Conservation (phyloP, 495 filamentous ascomycete genomes). For the Penicillium parvum region DNA sequence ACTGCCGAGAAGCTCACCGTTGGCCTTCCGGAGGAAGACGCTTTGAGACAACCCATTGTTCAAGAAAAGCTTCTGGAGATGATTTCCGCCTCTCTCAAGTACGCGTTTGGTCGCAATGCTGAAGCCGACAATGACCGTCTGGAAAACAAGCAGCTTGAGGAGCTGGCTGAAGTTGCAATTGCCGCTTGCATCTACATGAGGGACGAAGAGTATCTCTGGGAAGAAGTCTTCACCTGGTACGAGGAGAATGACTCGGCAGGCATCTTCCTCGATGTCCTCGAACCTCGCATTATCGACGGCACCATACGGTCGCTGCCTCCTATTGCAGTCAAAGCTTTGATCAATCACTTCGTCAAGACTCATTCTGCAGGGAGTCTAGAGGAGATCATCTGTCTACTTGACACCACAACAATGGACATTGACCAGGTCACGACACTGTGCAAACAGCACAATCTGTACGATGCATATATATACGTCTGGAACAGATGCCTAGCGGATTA, state of each 20-base stretch:
- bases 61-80: conserved; percentile 88
- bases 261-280: conserved; percentile 81
- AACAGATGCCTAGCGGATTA: conserved; percentile 85
- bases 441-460: conserved; percentile 85
- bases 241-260: conserved; percentile 68
- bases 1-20: conserved; percentile 86
- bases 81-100: conserved; percentile 87
- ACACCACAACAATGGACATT: conserved; percentile 86
- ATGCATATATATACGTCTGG: conserved; percentile 97
- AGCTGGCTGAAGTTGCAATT: conserved; percentile 81
- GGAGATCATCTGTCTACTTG: conserved; percentile 89
- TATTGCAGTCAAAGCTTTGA: conserved; percentile 77
- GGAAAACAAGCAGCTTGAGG: conserved; percentile 55
- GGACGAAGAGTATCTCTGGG: conserved; percentile 80
- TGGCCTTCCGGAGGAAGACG: conserved; percentile 83
- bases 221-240: conserved; percentile 84
- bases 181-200: conserved; percentile 71
- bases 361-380: conserved; percentile 75
- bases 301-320: conserved; percentile 74
- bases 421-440: conserved; percentile 89
- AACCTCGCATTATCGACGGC: conserved; percentile 77
- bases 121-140: conserved; percentile 48
- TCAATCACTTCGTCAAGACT: conserved; percentile 69
- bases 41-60: conserved; percentile 72
- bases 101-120: conserved; percentile 67